A percentile compares a stretch with the other conserved stretches of the same genome.
Evolutionary conservation across 192 early-diverging fungal genomes (phyloP).

Genomic region (Anaeromyces robustus): DNA sequence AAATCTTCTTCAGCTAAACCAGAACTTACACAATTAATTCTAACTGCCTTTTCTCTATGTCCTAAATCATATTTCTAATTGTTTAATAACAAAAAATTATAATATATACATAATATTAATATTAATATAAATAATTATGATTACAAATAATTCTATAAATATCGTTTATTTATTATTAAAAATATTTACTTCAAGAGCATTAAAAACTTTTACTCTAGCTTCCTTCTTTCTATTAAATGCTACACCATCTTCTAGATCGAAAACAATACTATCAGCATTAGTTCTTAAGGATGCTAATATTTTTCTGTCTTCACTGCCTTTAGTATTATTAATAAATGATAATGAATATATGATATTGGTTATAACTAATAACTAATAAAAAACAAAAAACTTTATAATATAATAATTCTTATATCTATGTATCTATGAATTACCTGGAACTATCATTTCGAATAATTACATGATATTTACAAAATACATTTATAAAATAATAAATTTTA

Average conservation of each 20-base stretch:
- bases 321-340: background rate
- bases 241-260: conserved; percentile 89
- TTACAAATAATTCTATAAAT: no score
- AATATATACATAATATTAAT: background rate
- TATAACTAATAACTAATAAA: no score
- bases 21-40: conserved; percentile 70
- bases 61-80: conserved; percentile 44
- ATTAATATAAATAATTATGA: no score
- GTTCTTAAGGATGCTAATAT: conserved; percentile 55
- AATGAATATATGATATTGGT: no score
- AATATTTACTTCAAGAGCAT: conserved; percentile 35
- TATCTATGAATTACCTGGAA: no score
- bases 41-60: conserved; percentile 67
- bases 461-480: no score
- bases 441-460: no score
- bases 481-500: no score
- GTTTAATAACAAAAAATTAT: no score
- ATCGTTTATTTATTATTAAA: no score
- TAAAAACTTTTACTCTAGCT: conserved; percentile 53
- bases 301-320: conserved; percentile 74
- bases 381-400: no score
- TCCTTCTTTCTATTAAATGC: conserved; percentile 62
- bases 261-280: conserved; percentile 58
- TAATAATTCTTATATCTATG: no score
- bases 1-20: conserved; percentile 66